A percentile compares a stretch with the other conserved stretches of the same genome.
Evolutionary conservation across 768 basidiomycete genomes (phyloP).

Genomic region (Hydnum rufescens): DNA sequence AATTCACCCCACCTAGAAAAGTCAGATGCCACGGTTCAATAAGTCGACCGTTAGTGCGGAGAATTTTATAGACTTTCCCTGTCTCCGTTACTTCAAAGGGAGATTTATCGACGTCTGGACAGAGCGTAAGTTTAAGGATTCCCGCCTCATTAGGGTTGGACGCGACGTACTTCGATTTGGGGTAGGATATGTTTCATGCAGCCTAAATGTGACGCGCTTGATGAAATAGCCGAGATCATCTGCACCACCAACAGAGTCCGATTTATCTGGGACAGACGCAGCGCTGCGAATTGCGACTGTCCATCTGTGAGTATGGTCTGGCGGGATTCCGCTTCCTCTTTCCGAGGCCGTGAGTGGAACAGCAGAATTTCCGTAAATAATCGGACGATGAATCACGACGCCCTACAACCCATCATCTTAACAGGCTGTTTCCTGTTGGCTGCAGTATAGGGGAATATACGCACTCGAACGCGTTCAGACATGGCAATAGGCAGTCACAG

Average conservation of each 20-base stretch:
- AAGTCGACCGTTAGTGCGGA: not conserved
- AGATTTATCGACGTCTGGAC: conserved; percentile 67
- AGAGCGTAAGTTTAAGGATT: conserved; percentile 4
- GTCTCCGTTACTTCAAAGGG: conserved; percentile 95
- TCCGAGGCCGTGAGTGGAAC: conserved; percentile 57
- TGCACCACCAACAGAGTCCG: conserved; percentile 63
- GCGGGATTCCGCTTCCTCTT: conserved; percentile 23
- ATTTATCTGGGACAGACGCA: conserved; percentile 41
- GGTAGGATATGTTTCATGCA: conserved; percentile 91
- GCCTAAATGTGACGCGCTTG: conserved; percentile 89
- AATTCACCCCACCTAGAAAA: conserved; percentile 85
- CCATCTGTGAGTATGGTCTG: conserved; percentile 90
- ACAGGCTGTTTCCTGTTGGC: conserved; percentile 6
- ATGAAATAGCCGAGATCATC: conserved; percentile 85
- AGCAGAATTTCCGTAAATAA: conserved; percentile 93
- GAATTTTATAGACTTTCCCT: conserved; percentile 31
- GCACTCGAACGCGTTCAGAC: conserved; percentile 11
- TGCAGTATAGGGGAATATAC: conserved; percentile 4
- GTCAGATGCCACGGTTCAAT: not conserved
- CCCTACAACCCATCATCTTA: conserved; percentile 37
- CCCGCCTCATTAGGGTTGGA: not conserved
- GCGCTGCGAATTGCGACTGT: conserved; percentile 88
- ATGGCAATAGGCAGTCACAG: conserved; percentile 5
- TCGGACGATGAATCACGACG: conserved; percentile 66
- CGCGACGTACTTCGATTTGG: conserved; percentile 63